Conservation (phyloP, 176 grass and related monocot genomes). For the Guadua angustifolia region DNA sequence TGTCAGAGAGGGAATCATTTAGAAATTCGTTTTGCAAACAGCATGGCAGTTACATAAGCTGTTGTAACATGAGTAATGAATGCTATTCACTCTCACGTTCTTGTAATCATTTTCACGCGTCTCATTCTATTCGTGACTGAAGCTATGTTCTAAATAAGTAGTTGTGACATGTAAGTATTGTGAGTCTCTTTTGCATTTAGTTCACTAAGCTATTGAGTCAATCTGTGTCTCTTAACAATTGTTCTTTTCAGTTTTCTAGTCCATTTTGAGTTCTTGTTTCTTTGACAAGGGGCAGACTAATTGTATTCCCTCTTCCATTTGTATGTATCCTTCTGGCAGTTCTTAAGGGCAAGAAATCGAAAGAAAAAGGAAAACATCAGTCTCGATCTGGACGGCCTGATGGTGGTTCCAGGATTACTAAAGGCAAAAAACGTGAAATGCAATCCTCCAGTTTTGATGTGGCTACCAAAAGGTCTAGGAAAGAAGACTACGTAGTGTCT, state of each 20-base stretch:
- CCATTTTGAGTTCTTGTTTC: neutral
- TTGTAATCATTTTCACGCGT: neutral
- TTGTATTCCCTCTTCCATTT: neutral
- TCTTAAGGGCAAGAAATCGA: conserved; percentile 42
- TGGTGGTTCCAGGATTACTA: conserved; percentile 9
- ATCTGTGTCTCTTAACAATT: neutral
- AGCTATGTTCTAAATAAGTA: conserved; percentile 8
- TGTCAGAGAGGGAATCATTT: neutral
- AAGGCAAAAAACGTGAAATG: conserved; percentile 39
- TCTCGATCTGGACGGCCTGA: conserved; percentile 18
- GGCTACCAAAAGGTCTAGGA: conserved; percentile 45
- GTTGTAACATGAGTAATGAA: too few species aligned
- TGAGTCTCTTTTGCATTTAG: neutral
- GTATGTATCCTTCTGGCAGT: conserved; percentile 22
- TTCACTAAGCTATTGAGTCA: conserved; percentile 1
- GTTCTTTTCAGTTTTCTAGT: neutral
- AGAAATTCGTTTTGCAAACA: neutral
- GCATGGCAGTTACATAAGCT: neutral
- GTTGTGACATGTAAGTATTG: neutral
- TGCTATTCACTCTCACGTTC: too few species aligned
- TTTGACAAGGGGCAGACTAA: neutral
- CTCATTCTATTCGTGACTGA: neutral
- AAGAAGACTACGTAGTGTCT: conserved; percentile 24
- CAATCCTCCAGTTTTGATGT: conserved; percentile 43
- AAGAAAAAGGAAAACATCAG: conserved; percentile 37